Evolutionary conservation across 257 asterid species (phyloP).

Genomic region (Gardenia jasminoides): DNA sequence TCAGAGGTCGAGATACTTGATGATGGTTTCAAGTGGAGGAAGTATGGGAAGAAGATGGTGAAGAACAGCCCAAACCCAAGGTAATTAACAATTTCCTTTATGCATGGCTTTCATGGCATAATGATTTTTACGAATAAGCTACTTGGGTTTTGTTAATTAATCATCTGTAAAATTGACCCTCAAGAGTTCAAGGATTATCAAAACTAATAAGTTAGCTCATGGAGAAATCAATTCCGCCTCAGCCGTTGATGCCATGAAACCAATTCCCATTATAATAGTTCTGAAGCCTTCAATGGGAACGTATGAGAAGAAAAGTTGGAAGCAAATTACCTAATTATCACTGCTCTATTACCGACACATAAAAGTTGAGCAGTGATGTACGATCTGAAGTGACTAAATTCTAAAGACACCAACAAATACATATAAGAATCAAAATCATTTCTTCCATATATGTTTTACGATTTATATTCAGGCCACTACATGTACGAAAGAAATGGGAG

Average conservation of each 20-base stretch:
- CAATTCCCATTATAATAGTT: too few relatives aligned
- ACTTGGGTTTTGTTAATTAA: not conserved
- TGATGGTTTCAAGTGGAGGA: conserved; percentile 97
- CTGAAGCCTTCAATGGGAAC: not conserved
- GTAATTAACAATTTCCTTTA: conserved; percentile 26
- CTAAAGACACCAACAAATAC: too few relatives aligned
- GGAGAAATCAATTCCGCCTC: not conserved
- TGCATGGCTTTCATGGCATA: not conserved
- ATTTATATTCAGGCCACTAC: too few relatives aligned
- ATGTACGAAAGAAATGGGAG: too few relatives aligned
- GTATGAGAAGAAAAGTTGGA: not conserved
- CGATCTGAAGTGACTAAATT: too few relatives aligned
- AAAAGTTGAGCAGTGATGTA: too few relatives aligned
- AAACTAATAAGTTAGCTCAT: not conserved
- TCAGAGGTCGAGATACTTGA: conserved; percentile 77
- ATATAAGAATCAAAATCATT: too few relatives aligned
- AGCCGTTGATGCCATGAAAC: not conserved
- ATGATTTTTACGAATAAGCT: not conserved
- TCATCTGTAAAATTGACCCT: not conserved
- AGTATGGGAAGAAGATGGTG: conserved; percentile 97
- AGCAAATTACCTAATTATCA: too few relatives aligned
- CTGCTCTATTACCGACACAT: too few relatives aligned
- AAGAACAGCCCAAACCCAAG: conserved; percentile 93
- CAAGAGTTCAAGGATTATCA: not conserved
- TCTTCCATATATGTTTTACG: too few relatives aligned